These are phyloP conservation scores for Endothia cerciana DNA, from an alignment of 2,329 filamentous ascomycete species.

Conservation along the genomic window DNA sequence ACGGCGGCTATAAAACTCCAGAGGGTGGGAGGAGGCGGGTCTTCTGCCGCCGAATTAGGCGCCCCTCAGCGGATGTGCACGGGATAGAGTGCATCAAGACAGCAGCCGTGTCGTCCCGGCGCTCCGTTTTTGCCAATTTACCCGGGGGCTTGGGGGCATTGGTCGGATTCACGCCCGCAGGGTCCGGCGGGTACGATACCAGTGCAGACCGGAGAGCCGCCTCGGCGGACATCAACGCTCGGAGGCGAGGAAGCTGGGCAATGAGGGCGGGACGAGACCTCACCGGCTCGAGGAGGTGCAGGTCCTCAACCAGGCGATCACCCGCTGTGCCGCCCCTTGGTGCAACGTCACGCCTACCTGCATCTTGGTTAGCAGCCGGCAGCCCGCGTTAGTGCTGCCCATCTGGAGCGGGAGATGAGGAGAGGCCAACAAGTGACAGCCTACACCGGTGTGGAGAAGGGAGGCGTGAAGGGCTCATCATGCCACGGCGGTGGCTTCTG, in stretches of 20 bases:
- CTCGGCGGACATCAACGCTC: no score
- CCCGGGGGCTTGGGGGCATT: background rate
- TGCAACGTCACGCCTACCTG: slow-evolving; percentile 16
- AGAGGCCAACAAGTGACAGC: no score
- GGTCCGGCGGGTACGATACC: background rate
- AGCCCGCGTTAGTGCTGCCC: background rate
- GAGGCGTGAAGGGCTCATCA: background rate
- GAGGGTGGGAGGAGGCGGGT: background rate
- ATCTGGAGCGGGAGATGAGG: background rate
- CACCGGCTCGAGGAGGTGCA: background rate
- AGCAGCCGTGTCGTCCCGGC: slow-evolving; percentile 1
- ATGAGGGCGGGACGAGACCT: background rate
- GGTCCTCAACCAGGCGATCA: background rate
- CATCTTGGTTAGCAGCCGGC: background rate
- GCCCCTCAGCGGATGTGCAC: background rate
- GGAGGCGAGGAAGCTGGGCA: background rate
- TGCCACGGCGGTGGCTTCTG: background rate
- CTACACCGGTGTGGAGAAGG: background rate
- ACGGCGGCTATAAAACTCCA: slow-evolving; percentile 1
- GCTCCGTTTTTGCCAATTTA: slow-evolving; percentile 4
- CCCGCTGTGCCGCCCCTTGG: slow-evolving; percentile 18
- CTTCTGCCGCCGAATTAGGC: slow-evolving; percentile 15
- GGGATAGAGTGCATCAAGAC: no score
- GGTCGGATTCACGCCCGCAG: background rate
- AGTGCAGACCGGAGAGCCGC: background rate